A percentile compares a stretch with the other conserved stretches of the same genome.
phyloP scores from a whole-genome alignment of 805 yeast genomes.

The Alloascoidea africana region DNA sequence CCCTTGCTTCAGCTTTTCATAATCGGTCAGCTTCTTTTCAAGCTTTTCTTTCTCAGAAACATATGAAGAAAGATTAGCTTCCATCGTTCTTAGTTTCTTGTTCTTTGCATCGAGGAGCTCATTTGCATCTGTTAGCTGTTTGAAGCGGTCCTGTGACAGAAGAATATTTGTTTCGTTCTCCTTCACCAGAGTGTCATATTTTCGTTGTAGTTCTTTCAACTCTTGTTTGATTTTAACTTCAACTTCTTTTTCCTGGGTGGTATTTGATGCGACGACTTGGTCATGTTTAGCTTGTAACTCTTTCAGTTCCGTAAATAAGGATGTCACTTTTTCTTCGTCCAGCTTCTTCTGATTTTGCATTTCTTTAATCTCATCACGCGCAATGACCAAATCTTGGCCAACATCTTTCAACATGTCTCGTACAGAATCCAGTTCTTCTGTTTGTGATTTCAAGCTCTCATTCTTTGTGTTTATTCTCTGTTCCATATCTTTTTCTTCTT shows the following conservation, averaged over 20 bases:
- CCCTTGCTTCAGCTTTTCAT: constrained; percentile 4
- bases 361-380: constrained; percentile 41
- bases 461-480: constrained; percentile 5
- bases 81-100: constrained; percentile 5
- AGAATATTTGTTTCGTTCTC: constrained; percentile 26
- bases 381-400: constrained; percentile 67
- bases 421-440: constrained; percentile 51
- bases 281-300: constrained; percentile 3
- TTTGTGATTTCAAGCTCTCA: constrained; percentile 20
- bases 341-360: constrained; percentile 5
- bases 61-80: constrained; percentile 5
- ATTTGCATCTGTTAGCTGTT: constrained; percentile 19
- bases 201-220: constrained; percentile 16
- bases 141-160: constrained; percentile 26
- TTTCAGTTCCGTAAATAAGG: constrained; percentile 3
- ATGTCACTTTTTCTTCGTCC: constrained; percentile 3
- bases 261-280: constrained; percentile 3
- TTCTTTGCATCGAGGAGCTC: constrained; percentile 2
- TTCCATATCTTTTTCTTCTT: constrained; percentile 5
- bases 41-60: constrained; percentile 18
- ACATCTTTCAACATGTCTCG: constrained; percentile 64
- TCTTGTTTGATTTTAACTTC: constrained; percentile 9
- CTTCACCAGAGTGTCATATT: constrained; percentile 16
- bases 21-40: constrained; percentile 5
- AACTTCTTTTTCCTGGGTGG: constrained; percentile 9